These are phyloP conservation scores for Tulasnella calospora DNA, from an alignment of 768 basidiomycete species.

Conservation along the genomic window DNA sequence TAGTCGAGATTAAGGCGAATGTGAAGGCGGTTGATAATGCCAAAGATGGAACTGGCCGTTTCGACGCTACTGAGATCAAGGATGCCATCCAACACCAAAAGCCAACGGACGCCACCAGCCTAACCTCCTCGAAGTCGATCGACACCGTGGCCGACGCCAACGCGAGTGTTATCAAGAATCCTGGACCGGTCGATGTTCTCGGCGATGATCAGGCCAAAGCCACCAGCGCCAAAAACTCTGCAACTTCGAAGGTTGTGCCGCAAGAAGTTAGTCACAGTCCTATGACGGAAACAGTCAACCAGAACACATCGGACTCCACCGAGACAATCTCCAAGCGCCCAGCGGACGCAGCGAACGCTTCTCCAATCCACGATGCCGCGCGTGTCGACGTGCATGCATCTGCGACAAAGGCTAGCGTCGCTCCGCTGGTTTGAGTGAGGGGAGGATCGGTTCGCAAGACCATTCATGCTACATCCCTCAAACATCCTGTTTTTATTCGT, in stretches of 20 bases:
- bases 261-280: neutral
- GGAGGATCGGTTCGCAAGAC: neutral
- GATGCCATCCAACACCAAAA: neutral
- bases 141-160: neutral
- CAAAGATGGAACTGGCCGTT: neutral
- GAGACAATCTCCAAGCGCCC: neutral
- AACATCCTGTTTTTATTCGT: neutral
- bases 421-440: neutral
- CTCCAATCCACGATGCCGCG: neutral
- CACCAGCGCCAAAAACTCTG: neutral
- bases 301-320: neutral
- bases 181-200: neutral
- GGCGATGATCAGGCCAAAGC: neutral
- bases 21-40: neutral
- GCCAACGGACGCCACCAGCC: neutral
- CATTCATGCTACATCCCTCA: neutral
- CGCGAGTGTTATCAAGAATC: slow-evolving; percentile 9
- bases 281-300: neutral
- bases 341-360: neutral
- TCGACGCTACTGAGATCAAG: neutral
- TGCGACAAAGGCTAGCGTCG: neutral
- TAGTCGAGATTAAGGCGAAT: slow-evolving; percentile 6
- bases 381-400: neutral
- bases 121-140: neutral
- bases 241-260: neutral